Percentiles rank a stretch among this genome's conserved stretches.
These are phyloP conservation scores for Suillus clintonianus DNA, from an alignment of 768 basidiomycete genomes.

Conservation along the genomic window DNA sequence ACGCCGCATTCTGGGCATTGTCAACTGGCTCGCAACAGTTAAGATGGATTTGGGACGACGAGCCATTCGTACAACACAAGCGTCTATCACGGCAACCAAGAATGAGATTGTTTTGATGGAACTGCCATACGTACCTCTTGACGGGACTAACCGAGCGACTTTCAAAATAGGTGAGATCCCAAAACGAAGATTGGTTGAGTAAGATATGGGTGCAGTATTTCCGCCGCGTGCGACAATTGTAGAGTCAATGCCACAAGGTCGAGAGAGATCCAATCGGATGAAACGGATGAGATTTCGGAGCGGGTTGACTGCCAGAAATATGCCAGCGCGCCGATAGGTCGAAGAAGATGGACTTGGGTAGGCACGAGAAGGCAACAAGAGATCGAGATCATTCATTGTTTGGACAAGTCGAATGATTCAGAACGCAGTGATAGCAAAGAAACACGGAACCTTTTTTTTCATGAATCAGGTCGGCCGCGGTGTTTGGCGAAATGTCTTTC, in stretches of 20 bases:
- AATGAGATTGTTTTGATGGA: conserved; percentile 20
- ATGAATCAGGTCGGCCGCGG: conserved; percentile 32
- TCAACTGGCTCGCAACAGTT: not conserved
- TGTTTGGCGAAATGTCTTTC: conserved; percentile 22
- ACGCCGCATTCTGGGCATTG: not conserved
- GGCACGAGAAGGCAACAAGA: conserved; percentile 31
- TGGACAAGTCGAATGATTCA: conserved; percentile 29
- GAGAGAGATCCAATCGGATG: conserved; percentile 50
- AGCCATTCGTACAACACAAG: conserved; percentile 7
- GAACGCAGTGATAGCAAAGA: conserved; percentile 29
- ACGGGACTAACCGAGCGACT: conserved; percentile 29
- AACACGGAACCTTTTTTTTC: conserved; percentile 28
- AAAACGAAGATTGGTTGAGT: conserved; percentile 49
- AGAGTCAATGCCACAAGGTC: conserved; percentile 41
- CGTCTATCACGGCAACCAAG: conserved; percentile 21
- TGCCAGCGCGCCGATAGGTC: conserved; percentile 42
- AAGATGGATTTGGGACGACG: conserved; percentile 7
- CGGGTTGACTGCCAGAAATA: conserved; percentile 42
- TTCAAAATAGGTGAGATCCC: conserved; percentile 42
- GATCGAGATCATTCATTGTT: conserved; percentile 28
- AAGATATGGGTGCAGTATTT: conserved; percentile 21
- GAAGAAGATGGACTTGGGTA: conserved; percentile 24
- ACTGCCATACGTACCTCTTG: conserved; percentile 34
- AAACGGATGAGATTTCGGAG: conserved; percentile 42
- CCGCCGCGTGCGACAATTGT: conserved; percentile 31